phyloP scores from a whole-genome alignment of 352 stramenopile genomes.

The Phytophthora fragariaefolia region DNA sequence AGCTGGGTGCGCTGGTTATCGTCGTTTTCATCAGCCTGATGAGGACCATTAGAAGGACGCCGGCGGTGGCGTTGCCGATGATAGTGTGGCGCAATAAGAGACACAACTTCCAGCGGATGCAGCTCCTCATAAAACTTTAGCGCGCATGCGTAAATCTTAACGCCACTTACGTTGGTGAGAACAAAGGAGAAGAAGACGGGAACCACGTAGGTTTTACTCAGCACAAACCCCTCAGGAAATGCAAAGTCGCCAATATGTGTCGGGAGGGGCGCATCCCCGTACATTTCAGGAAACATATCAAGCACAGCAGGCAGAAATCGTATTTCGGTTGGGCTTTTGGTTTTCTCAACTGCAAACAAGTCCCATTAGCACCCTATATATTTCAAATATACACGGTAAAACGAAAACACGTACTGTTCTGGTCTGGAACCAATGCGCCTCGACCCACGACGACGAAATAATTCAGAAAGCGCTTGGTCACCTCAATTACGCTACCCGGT shows the following conservation, averaged over 20 bases:
- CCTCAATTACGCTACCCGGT: conserved; percentile 66
- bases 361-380: conserved; percentile 3
- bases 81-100: conserved; percentile 62
- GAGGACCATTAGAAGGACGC: conserved; percentile 20
- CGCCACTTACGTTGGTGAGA: conserved; percentile 79
- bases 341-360: conserved; percentile 64
- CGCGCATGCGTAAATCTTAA: conserved; percentile 83
- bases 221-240: conserved; percentile 76
- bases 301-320: conserved; percentile 71
- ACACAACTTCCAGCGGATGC: conserved; percentile 81
- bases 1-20: conserved; percentile 62
- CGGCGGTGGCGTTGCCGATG: conserved; percentile 43
- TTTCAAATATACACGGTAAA: background rate
- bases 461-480: conserved; percentile 84
- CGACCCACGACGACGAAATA: conserved; percentile 86
- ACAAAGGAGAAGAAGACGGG: conserved; percentile 88
- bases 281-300: conserved; percentile 69
- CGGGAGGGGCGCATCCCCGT: conserved; percentile 62
- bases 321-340: conserved; percentile 72
- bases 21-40: conserved; percentile 42
- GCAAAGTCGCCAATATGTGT: conserved; percentile 79
- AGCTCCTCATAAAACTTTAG: conserved; percentile 87
- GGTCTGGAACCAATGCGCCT: conserved; percentile 59
- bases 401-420: conserved; percentile 58
- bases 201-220: conserved; percentile 61